Evolutionary conservation across 768 basidiomycete genomes (phyloP), one percentile per base, ranked within the genome.

Genomic region (Arthromyces matolae): DNA sequence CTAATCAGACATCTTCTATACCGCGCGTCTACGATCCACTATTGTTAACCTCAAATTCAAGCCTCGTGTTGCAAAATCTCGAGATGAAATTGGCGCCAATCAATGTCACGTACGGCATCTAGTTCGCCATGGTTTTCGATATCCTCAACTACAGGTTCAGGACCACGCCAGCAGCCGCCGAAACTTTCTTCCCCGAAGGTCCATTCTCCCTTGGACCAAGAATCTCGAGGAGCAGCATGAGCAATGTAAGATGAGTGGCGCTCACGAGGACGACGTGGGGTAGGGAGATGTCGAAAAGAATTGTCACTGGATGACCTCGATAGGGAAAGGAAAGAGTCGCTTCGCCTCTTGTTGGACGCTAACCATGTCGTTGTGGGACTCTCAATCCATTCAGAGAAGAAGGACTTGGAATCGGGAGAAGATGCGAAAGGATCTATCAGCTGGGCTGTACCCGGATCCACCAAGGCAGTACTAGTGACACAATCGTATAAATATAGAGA

Each of bases 41-140:
- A n/a, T n/a, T n/a, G n/a, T n/a, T n/a, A n/a, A n/a, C n/a, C n/a
- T n/a, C n/a, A n/a, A 5, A 28, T 1, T 39, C n/a, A 46, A 28
- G 40, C 52, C 27, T 70, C 64, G 18, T 64, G 63, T 9, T 53
- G 59, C 41, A 72, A 43, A 45, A 78, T 65, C 39, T 79, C 74
- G 14, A 68, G 64, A 52, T 81, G 79, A 46, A 81, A 81, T 58
- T 79, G 72, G 4, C 78, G 71, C 80, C 80, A 82, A 59, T 82
- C 79, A 32, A 75, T 70, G 31, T 64, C 61, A 1, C 47, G 37
- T 8, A 65, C 69, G 5, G 69, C 67, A 33, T 73, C 71, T 37
- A 71, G 68, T n/a, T n/a, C n/a, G n/a, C 50, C 61, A 70, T 36
- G 70, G 68, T 51, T 64, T 61, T 43, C 62, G 10, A 55, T 51